Evolutionary conservation across 495 filamentous ascomycete species (phyloP).

Genomic region (Neurospora discreta): DNA sequence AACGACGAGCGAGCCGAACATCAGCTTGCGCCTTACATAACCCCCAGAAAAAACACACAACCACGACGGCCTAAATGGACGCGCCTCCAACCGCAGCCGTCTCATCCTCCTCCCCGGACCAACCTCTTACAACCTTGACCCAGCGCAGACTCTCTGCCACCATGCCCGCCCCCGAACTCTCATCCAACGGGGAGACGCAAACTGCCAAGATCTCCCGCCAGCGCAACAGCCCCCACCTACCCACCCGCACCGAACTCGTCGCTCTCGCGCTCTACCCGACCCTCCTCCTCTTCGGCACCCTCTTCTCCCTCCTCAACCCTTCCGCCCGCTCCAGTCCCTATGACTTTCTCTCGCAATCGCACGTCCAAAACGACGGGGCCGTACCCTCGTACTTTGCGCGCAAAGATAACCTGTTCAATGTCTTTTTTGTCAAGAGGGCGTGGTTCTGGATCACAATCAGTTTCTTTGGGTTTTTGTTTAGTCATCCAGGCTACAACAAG

Average conservation of each 20-base stretch:
- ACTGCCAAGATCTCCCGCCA: neutral
- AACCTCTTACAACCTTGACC: slow-evolving; percentile 2
- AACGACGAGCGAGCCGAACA: too few species aligned
- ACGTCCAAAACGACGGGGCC: slow-evolving; percentile 31
- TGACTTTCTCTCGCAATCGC: slow-evolving; percentile 41
- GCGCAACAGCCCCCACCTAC: slow-evolving; percentile 40
- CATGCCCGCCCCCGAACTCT: neutral
- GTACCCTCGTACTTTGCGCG: slow-evolving; percentile 84
- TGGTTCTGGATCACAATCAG: slow-evolving; percentile 81
- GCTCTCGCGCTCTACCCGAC: slow-evolving; percentile 60
- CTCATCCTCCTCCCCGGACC: neutral
- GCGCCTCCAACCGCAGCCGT: neutral
- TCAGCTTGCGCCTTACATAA: too few species aligned
- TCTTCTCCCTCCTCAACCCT: slow-evolving; percentile 71
- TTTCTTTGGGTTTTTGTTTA: slow-evolving; percentile 47
- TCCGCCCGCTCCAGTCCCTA: slow-evolving; percentile 49
- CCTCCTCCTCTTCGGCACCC: slow-evolving; percentile 65
- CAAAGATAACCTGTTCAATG: slow-evolving; percentile 84
- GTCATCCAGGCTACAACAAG: slow-evolving; percentile 38
- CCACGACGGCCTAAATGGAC: neutral
- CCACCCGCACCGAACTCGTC: slow-evolving; percentile 50
- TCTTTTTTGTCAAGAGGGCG: slow-evolving; percentile 85
- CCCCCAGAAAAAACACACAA: neutral
- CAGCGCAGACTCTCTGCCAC: neutral
- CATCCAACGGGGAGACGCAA: neutral